Conservation (phyloP, 306 rosid species). For the Ammopiptanthus mongolicus region DNA sequence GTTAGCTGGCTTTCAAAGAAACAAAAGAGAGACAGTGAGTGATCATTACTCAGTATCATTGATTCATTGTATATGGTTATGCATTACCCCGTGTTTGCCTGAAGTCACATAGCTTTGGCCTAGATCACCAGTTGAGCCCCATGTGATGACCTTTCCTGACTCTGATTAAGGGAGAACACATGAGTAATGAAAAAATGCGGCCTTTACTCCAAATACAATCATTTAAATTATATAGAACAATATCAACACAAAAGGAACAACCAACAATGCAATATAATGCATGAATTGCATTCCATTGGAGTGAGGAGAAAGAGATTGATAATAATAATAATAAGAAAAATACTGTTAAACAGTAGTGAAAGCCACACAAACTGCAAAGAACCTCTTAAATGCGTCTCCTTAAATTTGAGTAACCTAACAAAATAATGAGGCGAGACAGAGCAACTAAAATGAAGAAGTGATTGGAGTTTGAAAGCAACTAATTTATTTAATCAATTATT, state of each 20-base stretch:
- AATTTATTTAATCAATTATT: neutral
- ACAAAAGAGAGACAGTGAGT: neutral
- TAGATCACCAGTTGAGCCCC: constrained; percentile 89
- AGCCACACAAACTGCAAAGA: neutral
- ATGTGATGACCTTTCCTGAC: constrained; percentile 72
- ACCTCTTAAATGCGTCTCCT: neutral
- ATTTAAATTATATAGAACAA: no score
- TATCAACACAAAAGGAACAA: neutral
- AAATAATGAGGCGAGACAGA: neutral
- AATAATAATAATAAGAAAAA: neutral
- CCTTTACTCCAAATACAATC: no score
- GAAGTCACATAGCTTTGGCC: constrained; percentile 87
- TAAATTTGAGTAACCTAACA: neutral
- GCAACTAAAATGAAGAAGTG: neutral
- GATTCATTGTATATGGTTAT: neutral
- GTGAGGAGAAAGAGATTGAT: neutral
- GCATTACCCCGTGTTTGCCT: constrained; percentile 82
- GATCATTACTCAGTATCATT: neutral
- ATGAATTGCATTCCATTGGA: neutral
- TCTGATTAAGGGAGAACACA: constrained; percentile 35
- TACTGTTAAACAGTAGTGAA: neutral
- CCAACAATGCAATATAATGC: neutral
- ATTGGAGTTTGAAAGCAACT: neutral
- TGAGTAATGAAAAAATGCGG: no score
- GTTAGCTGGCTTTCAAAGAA: constrained; percentile 15